Conservation (phyloP, 495 filamentous ascomycete species). For the Thermothielavioides terrestris region DNA sequence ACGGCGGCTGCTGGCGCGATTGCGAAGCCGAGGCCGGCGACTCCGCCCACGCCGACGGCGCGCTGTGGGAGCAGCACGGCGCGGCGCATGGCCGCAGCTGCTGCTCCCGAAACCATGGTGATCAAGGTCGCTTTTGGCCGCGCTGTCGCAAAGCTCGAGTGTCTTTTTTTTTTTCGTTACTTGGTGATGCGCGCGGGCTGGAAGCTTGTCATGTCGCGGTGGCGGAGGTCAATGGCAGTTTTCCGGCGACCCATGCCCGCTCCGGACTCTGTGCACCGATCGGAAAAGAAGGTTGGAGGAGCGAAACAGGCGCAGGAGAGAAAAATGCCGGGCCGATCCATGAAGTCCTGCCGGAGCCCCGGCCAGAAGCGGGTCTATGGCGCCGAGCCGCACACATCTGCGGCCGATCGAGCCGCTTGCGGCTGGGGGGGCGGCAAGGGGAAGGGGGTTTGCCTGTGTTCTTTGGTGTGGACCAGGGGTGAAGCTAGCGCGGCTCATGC, state of each 20-base stretch:
- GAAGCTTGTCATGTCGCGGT: conserved; percentile 19
- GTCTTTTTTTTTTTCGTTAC: conserved; percentile 9
- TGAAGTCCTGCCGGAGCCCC: conserved; percentile 3
- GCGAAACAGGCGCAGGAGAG: background rate
- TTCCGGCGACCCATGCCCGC: conserved; percentile 11
- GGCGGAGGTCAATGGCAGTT: conserved; percentile 1
- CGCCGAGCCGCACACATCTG: conserved; percentile 7
- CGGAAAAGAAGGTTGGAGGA: background rate
- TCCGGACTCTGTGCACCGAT: conserved; percentile 7
- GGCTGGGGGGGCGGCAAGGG: background rate
- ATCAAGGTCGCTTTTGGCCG: conserved; percentile 1
- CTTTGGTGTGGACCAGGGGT: background rate
- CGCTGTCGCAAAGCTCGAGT: background rate
- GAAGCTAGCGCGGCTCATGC: background rate
- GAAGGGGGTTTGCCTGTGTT: conserved; percentile 10
- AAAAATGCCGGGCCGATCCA: conserved; percentile 14
- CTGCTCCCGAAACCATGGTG: conserved; percentile 29
- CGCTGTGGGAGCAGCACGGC: conserved; percentile 30
- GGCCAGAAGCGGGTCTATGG: conserved; percentile 4
- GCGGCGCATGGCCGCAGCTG: conserved; percentile 23
- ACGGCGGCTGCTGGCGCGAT: background rate
- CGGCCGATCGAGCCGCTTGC: conserved; percentile 1
- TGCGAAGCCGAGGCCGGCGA: conserved; percentile 10
- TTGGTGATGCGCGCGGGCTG: conserved; percentile 7
- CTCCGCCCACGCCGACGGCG: conserved; percentile 2